phyloP scores from a whole-genome alignment of 768 basidiomycete genomes.

The Pleurotus pulmonarius region DNA sequence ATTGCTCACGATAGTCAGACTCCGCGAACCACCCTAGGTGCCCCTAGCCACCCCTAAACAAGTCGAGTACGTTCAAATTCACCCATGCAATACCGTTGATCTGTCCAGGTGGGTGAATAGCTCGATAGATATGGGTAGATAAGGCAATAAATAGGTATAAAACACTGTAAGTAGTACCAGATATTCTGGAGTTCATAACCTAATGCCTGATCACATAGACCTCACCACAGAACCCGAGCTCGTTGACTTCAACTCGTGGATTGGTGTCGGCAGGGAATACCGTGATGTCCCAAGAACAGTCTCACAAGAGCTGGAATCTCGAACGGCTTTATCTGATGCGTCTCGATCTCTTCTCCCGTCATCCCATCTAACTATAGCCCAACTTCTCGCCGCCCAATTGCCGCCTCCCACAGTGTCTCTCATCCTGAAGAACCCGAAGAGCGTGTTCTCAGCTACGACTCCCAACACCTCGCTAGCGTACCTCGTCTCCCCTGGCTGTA shows the following conservation, averaged over 20 bases:
- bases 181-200: not conserved
- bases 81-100: not conserved
- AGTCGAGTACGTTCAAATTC: not conserved
- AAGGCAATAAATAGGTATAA: not conserved
- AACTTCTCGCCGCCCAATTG: not conserved
- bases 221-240: not conserved
- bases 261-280: not conserved
- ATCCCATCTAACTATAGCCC: not conserved
- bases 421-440: not conserved
- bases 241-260: not conserved
- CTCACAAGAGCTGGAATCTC: not conserved
- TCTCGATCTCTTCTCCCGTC: not conserved
- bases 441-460: not conserved
- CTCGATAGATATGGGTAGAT: not conserved
- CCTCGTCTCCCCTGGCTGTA: not conserved
- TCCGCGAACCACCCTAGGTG: no score
- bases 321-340: not conserved
- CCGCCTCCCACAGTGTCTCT: not conserved
- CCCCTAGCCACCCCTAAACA: no score
- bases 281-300: not conserved
- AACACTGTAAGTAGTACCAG: not conserved
- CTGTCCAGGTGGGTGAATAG: no score
- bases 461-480: not conserved
- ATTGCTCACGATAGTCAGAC: no score
- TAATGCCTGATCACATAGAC: no score